phyloP scores from a whole-genome alignment of 106 monocot genomes.

The Narthecium ossifragum region DNA sequence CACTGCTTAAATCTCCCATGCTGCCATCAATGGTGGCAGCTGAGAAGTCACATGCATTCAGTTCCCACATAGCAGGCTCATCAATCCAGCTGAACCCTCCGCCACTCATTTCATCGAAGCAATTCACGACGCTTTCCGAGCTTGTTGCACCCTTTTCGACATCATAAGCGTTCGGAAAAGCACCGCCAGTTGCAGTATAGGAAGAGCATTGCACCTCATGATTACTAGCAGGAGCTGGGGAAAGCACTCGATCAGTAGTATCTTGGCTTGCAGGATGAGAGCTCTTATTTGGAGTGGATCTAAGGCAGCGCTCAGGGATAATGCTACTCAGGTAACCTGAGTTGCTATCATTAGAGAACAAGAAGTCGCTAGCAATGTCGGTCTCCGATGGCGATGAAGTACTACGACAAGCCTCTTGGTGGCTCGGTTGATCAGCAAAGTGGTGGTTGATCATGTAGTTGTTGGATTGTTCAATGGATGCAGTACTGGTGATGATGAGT shows the following conservation, averaged over 20 bases:
- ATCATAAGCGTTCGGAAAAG: not conserved
- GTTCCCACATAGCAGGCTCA: conserved; percentile 36
- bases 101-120: conserved; percentile 4
- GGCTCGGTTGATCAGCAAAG: not conserved
- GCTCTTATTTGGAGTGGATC: conserved; percentile 1
- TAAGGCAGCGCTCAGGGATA: conserved; percentile 43
- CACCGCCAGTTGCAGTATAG: not conserved
- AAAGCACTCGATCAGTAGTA: not conserved
- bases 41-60: conserved; percentile 11
- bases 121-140: not conserved
- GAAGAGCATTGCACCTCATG: too few relatives aligned
- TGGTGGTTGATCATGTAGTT: not conserved
- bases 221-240: not conserved
- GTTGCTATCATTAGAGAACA: conserved; percentile 27
- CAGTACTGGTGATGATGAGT: not conserved
- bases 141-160: conserved; percentile 9
- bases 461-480: not conserved
- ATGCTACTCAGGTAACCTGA: conserved; percentile 62
- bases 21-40: not conserved
- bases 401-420: too few relatives aligned
- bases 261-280: not conserved
- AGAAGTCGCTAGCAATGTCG: conserved; percentile 12
- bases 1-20: conserved; percentile 5
- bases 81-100: conserved; percentile 33
- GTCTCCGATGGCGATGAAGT: not conserved